phyloP scores from a whole-genome alignment of 2,329 filamentous ascomycete genomes.

The Plectosphaerella cucumerina region DNA sequence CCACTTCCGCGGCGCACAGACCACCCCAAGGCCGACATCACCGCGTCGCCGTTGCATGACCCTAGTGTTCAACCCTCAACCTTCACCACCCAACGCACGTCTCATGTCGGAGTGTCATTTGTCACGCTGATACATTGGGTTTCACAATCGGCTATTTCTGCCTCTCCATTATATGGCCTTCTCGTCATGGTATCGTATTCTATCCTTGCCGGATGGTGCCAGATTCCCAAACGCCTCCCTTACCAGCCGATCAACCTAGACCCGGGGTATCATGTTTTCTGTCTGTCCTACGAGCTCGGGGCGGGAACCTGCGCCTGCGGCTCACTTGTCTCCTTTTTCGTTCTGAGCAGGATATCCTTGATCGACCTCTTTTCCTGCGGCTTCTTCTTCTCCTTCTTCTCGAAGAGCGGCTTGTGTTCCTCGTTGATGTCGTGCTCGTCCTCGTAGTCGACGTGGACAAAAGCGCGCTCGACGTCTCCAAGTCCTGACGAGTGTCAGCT shows the following conservation, averaged over 20 bases:
- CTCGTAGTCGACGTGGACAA: slow-evolving; percentile 42
- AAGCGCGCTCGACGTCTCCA: slow-evolving; percentile 36
- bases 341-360: slow-evolving; percentile 25
- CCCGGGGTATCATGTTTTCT: slow-evolving; percentile 4
- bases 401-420: slow-evolving; percentile 39
- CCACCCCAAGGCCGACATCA: background rate
- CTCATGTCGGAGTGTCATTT: too few relatives aligned
- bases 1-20: slow-evolving; percentile 1
- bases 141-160: too few relatives aligned
- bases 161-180: too few relatives aligned
- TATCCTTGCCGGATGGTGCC: background rate
- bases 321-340: slow-evolving; percentile 9
- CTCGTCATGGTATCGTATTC: background rate
- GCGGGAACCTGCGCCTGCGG: background rate
- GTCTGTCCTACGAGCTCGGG: background rate
- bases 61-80: too few relatives aligned
- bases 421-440: slow-evolving; percentile 33
- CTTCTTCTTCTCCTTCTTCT: slow-evolving; percentile 20
- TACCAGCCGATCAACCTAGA: background rate
- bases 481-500: slow-evolving; percentile 17
- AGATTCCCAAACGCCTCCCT: background rate
- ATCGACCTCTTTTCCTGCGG: slow-evolving; percentile 18
- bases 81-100: too few relatives aligned
- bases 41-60: too few relatives aligned
- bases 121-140: too few relatives aligned